Base-by-base conservation (phyloP, 2,329 filamentous ascomycete species). In the Calonectria crousiana region DNA sequence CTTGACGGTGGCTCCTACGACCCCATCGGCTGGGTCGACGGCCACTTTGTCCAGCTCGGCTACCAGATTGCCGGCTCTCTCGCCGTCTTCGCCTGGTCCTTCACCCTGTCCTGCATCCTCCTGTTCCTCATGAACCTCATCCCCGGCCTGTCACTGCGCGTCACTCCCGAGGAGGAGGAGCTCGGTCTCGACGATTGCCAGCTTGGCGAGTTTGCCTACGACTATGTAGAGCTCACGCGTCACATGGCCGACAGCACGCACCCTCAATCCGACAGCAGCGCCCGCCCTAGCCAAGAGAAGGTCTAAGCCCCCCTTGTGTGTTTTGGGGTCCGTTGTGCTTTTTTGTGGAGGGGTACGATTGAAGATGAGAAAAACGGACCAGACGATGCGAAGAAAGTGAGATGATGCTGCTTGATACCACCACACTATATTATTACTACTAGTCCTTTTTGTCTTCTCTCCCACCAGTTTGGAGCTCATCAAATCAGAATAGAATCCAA, bases 121-220 rank as follows among this genome's bases (percentile, higher is more conserved):
- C 90, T 94, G 32, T 94, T 93, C 84, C 83, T 91, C 71, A 89
- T 95, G 86, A 94, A 95, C 87, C 88, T 92, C 76, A 87, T 95
- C 58, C 93, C 93, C 0, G 93, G 93, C 32, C 88, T 95, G 38
- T 92, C 92, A 78, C 90, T 95, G 65, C 92, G 93, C 70, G 93
- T 92, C 72, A 87, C 88, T 18, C 87, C 91, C 77, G 92, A 93
- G 79, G 92, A 93, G 67, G 93, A 95, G 85, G 89, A 94, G 68
- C 87, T 93, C 30, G 93, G 93, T 66, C 86, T 92, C 36, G 94
- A 95, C 81, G 93, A 95, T 80, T 90, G 91, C 83, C 92, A 95
- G 86, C 92, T 95, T 67, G 94, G 94, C 84, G 94, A 96, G 86
- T 95, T 95, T 81, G 94, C 94, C 34, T 95, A 95, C 87, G 94